Conservation (phyloP, 2,329 filamentous ascomycete species). For the Colletotrichum eleusines region DNA sequence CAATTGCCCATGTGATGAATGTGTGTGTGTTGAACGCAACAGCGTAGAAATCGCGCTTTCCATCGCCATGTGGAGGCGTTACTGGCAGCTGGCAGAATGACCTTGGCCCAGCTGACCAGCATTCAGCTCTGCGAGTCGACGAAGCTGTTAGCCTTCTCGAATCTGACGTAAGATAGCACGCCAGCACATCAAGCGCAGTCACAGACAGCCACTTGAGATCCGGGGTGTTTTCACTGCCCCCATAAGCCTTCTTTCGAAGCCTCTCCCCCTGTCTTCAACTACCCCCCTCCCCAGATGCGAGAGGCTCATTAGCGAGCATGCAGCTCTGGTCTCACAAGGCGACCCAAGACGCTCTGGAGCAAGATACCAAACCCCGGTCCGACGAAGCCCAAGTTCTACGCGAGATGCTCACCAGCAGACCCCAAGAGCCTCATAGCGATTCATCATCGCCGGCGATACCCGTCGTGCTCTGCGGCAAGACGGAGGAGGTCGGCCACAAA, state of each 20-base stretch:
- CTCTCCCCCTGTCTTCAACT: not conserved
- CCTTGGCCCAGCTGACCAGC: not conserved
- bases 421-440: not conserved
- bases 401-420: not conserved
- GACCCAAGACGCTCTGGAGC: conserved; percentile 2
- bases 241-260: not conserved
- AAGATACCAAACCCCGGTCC: not conserved
- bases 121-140: not conserved
- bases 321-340: conserved; percentile 23
- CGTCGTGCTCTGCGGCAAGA: conserved; percentile 46
- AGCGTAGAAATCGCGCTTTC: not conserved
- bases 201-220: too few species aligned
- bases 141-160: not conserved
- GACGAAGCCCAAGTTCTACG: not conserved
- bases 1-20: not conserved
- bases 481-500: conserved; percentile 43
- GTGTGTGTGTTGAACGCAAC: not conserved
- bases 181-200: too few species aligned
- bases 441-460: conserved; percentile 26
- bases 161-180: conserved; percentile 10
- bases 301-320: not conserved
- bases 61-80: too few species aligned
- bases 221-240: too few species aligned
- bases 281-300: too few species aligned
- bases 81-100: not conserved